These are phyloP conservation scores for Colletotrichum spaethianum DNA, from an alignment of 2,329 filamentous ascomycete genomes.

Conservation along the genomic window DNA sequence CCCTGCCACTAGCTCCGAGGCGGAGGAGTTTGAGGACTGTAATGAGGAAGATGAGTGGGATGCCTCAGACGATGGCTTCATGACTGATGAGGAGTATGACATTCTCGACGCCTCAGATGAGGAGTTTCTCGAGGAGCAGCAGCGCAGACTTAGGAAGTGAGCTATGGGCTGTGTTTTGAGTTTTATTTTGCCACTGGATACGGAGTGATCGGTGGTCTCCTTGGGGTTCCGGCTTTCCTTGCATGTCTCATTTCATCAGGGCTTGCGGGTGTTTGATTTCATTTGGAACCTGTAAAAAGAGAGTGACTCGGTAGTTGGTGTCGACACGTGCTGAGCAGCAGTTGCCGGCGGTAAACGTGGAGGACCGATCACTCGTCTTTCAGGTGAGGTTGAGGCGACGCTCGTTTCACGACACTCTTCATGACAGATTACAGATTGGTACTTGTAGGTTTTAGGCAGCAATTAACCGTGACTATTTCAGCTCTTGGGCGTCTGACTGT, in stretches of 20 bases:
- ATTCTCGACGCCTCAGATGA: constrained; percentile 96
- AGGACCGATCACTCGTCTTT: constrained; percentile 20
- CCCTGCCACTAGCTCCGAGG: constrained; percentile 58
- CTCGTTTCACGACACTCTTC: constrained; percentile 34
- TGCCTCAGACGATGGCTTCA: constrained; percentile 80
- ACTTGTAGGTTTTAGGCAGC: constrained; percentile 41
- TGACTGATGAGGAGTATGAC: constrained; percentile 98
- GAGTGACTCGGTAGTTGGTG: constrained; percentile 16
- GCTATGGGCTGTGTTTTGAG: background rate
- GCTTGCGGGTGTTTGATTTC: constrained; percentile 30
- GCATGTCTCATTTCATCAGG: constrained; percentile 31
- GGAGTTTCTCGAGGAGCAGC: constrained; percentile 76
- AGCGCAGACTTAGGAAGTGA: constrained; percentile 59
- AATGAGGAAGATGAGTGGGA: constrained; percentile 74
- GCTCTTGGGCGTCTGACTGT: background rate
- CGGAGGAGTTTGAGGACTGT: constrained; percentile 68
- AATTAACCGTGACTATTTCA: constrained; percentile 22
- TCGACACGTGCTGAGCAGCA: background rate
- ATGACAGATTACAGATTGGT: constrained; percentile 42
- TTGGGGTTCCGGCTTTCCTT: constrained; percentile 35
- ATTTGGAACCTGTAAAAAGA: constrained; percentile 20
- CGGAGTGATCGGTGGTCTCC: constrained; percentile 35
- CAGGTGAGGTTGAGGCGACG: constrained; percentile 34
- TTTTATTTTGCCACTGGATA: constrained; percentile 18
- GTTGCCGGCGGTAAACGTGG: constrained; percentile 10